A percentile compares a stretch with the other conserved stretches of the same genome.
Conservation (phyloP, 1,139 yeast genomes). For the Blastobotrys malaysiensis region DNA sequence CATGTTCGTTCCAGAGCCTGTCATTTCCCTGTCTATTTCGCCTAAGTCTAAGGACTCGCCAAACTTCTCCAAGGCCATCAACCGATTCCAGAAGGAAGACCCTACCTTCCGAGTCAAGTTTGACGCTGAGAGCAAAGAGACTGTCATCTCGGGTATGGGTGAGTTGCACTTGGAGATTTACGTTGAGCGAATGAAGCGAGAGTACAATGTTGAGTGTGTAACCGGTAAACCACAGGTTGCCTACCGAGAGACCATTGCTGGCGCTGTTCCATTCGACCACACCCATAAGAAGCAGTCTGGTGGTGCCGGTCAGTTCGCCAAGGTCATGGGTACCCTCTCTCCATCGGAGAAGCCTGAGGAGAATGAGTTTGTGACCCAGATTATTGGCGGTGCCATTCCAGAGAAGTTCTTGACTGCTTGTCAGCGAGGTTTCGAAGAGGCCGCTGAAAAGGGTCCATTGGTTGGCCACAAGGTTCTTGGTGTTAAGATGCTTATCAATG, state of each 20-base stretch:
- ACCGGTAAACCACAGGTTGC: slow-evolving; percentile 99
- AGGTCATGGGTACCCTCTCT: slow-evolving; percentile 82
- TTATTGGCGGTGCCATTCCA: slow-evolving; percentile 95
- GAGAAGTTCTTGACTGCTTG: slow-evolving; percentile 94
- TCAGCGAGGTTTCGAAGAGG: slow-evolving; percentile 92
- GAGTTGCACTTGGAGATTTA: slow-evolving; percentile 93
- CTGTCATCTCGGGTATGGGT: slow-evolving; percentile 98
- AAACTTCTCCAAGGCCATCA: slow-evolving; percentile 91
- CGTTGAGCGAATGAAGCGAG: slow-evolving; percentile 97
- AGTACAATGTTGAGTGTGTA: slow-evolving; percentile 89
- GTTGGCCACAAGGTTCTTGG: slow-evolving; percentile 93
- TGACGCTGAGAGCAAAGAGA: slow-evolving; percentile 90
- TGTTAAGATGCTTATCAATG: slow-evolving; percentile 86
- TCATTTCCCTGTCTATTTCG: slow-evolving; percentile 81
- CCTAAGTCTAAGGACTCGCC: slow-evolving; percentile 88
- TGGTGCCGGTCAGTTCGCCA: slow-evolving; percentile 99
- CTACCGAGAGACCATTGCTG: slow-evolving; percentile 86
- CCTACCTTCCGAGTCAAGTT: slow-evolving; percentile 94
- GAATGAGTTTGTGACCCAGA: slow-evolving; percentile 74
- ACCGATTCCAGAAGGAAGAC: slow-evolving; percentile 96
- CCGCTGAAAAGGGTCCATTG: slow-evolving; percentile 93
- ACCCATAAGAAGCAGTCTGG: slow-evolving; percentile 98
- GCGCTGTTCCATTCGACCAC: slow-evolving; percentile 76
- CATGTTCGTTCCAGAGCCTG: slow-evolving; percentile 98
- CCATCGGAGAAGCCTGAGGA: slow-evolving; percentile 45